Evolutionary conservation across 331 rosid species (phyloP).

Genomic region (Malus hybrid): DNA sequence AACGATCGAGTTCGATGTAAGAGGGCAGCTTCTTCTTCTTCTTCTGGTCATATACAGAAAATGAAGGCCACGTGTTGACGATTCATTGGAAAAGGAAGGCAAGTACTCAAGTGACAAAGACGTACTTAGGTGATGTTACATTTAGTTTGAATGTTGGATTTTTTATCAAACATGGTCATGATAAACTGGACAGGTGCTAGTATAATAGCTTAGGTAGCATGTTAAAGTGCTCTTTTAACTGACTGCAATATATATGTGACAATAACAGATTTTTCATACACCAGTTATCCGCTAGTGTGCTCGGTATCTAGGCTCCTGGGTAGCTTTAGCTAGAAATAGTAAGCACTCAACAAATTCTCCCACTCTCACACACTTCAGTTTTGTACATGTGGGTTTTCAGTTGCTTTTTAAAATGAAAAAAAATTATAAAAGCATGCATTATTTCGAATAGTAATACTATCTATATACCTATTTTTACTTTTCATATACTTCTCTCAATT

Average conservation of each 20-base stretch:
- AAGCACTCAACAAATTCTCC: neutral
- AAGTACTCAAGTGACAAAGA: neutral
- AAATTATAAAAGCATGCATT: too few species aligned
- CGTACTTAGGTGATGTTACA: neutral
- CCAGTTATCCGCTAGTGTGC: neutral
- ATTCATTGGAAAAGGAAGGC: neutral
- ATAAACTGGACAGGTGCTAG: neutral
- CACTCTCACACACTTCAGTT: too few species aligned
- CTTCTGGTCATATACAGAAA: neutral
- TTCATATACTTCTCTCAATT: rapidly evolving
- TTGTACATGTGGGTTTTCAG: too few species aligned
- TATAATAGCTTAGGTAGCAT: neutral
- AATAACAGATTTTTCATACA: neutral
- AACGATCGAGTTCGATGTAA: neutral
- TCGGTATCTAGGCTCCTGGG: neutral
- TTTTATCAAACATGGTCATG: neutral
- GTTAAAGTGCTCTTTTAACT: neutral
- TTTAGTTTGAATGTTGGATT: neutral
- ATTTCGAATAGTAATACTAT: too few species aligned
- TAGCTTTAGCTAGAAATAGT: neutral
- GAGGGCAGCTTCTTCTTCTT: neutral
- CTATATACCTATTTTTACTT: too few species aligned
- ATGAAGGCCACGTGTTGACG: neutral
- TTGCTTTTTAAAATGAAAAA: too few species aligned
- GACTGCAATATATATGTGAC: neutral